Conservation (phyloP, 495 filamentous ascomycete genomes). For the Podospora appendiculata region DNA sequence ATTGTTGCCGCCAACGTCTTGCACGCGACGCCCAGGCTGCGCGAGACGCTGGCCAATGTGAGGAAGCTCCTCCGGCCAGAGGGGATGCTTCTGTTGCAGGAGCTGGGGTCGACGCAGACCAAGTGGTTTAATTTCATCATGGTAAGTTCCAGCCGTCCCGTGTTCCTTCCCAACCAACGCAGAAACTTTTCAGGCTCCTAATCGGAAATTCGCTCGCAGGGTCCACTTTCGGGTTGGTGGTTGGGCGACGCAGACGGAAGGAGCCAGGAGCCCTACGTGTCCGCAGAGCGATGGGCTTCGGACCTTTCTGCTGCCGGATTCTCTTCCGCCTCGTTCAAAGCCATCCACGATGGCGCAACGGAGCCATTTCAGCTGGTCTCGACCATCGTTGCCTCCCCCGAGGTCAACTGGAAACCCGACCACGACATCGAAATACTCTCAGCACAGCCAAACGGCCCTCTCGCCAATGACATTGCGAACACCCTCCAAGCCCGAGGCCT, state of each 20-base stretch:
- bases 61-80: slow-evolving; percentile 41
- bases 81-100: slow-evolving; percentile 38
- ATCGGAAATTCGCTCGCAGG: background rate
- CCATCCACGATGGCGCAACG: background rate
- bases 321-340: background rate
- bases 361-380: too few species aligned
- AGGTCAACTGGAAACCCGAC: too few species aligned
- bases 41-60: slow-evolving; percentile 32
- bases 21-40: slow-evolving; percentile 35
- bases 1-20: slow-evolving; percentile 34
- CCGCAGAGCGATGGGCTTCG: slow-evolving; percentile 25
- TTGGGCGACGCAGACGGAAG: slow-evolving; percentile 34
- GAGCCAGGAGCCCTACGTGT: slow-evolving; percentile 20
- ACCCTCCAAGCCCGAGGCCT: too few species aligned
- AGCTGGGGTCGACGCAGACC: slow-evolving; percentile 26
- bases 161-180: too few species aligned
- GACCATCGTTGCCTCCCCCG: too few species aligned
- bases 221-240: slow-evolving; percentile 44
- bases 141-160: too few species aligned
- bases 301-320: slow-evolving; percentile 33
- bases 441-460: too few species aligned
- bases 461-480: too few species aligned
- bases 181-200: too few species aligned
- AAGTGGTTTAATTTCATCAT: slow-evolving; percentile 21
- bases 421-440: too few species aligned